Evolutionary conservation across 768 basidiomycete genomes (phyloP).

Genomic region (Amanita exitialis): DNA sequence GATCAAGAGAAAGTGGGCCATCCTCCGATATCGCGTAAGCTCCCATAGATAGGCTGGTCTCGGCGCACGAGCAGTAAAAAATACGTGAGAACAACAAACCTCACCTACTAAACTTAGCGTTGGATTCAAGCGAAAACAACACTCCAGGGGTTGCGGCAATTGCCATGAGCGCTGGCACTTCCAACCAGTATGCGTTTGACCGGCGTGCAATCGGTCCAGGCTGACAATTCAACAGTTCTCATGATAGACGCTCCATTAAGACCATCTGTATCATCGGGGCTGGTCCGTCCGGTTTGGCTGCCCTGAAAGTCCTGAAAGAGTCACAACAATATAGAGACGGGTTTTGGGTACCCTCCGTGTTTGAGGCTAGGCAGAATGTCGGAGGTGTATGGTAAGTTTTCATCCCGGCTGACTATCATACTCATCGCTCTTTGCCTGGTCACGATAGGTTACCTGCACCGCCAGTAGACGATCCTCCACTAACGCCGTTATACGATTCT

Average conservation of each 20-base stretch:
- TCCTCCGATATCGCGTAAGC: constrained; percentile 10
- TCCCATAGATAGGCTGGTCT: too few relatives aligned
- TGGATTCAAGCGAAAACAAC: too few relatives aligned
- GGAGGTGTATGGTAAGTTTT: constrained; percentile 69
- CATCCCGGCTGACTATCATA: background rate
- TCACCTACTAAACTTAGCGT: too few relatives aligned
- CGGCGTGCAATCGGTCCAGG: too few relatives aligned
- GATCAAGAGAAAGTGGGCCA: constrained; percentile 9
- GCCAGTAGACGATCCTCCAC: constrained; percentile 38
- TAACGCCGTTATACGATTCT: constrained; percentile 69
- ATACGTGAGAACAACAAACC: too few relatives aligned
- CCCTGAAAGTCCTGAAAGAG: constrained; percentile 56
- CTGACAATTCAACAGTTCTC: too few relatives aligned
- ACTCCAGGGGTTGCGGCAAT: too few relatives aligned
- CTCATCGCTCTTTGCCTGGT: background rate
- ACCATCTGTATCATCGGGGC: constrained; percentile 64
- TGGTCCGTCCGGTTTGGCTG: constrained; percentile 66
- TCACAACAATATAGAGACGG: constrained; percentile 44
- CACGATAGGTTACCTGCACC: constrained; percentile 44
- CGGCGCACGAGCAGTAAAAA: too few relatives aligned
- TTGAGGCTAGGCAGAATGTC: constrained; percentile 53
- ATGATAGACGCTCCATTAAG: constrained; percentile 9
- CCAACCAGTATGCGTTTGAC: too few relatives aligned
- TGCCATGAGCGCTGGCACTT: too few relatives aligned
- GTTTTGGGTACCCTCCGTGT: constrained; percentile 51